phyloP scores from a whole-genome alignment of 495 filamentous ascomycete species.

The Penicillium diatomitis region DNA sequence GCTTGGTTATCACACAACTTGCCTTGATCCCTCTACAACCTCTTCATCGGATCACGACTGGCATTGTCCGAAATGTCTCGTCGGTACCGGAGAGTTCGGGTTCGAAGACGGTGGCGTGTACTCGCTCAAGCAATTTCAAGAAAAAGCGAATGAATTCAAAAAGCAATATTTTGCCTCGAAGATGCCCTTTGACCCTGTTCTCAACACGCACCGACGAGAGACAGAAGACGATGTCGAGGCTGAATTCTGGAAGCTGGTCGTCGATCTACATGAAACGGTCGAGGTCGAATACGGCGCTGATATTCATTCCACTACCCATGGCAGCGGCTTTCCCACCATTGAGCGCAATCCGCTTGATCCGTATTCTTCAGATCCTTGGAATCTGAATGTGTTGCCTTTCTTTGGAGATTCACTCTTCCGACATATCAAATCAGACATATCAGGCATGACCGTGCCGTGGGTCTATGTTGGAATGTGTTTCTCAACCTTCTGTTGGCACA shows the following conservation, averaged over 20 bases:
- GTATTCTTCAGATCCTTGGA: conserved; percentile 89
- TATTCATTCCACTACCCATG: conserved; percentile 96
- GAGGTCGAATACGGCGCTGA: conserved; percentile 98
- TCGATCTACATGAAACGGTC: conserved; percentile 86
- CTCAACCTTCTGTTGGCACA: conserved; percentile 99
- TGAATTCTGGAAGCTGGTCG: conserved; percentile 94
- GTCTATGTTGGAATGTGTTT: conserved; percentile 99
- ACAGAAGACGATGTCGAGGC: conserved; percentile 94
- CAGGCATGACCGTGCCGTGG: conserved; percentile 99
- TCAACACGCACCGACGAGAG: conserved; percentile 68
- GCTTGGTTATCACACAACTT: conserved; percentile 75
- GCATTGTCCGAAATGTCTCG: conserved; percentile 93
- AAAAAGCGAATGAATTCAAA: conserved; percentile 91
- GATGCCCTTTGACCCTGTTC: conserved; percentile 79
- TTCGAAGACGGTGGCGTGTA: conserved; percentile 97
- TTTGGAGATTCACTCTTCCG: conserved; percentile 88
- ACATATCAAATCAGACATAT: conserved; percentile 96
- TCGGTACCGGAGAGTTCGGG: conserved; percentile 93
- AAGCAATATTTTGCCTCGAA: conserved; percentile 85
- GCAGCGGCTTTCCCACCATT: conserved; percentile 93
- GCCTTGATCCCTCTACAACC: conserved; percentile 81
- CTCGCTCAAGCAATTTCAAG: conserved; percentile 91
- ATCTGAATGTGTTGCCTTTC: conserved; percentile 86
- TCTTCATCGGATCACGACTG: conserved; percentile 77
- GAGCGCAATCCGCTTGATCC: conserved; percentile 81